Percentiles rank a stretch among this genome's conserved stretches.
These are phyloP conservation scores for Plasmodium yoelii DNA, from an alignment of 169 alveolate genomes.

Conservation along the genomic window DNA sequence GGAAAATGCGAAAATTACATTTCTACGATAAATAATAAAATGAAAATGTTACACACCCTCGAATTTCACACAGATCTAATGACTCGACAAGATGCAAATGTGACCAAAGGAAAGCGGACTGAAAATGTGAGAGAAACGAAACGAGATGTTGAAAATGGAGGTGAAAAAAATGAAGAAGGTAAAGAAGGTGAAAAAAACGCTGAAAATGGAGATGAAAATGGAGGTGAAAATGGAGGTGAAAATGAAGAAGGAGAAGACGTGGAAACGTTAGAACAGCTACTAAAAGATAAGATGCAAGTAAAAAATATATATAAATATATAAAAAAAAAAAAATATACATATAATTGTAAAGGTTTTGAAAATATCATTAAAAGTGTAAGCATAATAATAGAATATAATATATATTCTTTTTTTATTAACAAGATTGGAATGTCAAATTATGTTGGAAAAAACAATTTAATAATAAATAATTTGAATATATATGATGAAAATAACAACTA, in stretches of 20 bases:
- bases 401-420: slow-evolving; percentile 55
- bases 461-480: background rate
- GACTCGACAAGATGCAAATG: no score
- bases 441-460: slow-evolving; percentile 5
- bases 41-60: background rate
- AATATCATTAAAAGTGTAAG: slow-evolving; percentile 45
- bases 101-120: no score
- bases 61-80: no score
- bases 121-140: no score
- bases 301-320: slow-evolving; percentile 6
- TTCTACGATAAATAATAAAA: background rate
- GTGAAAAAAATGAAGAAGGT: background rate
- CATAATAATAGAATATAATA: slow-evolving; percentile 21
- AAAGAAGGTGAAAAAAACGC: no score
- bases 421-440: slow-evolving; percentile 22
- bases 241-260: background rate
- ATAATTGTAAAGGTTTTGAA: slow-evolving; percentile 21
- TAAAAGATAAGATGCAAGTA: slow-evolving; percentile 2
- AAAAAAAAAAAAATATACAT: background rate
- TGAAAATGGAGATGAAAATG: no score
- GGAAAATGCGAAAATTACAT: background rate
- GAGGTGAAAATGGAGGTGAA: background rate
- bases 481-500: no score
- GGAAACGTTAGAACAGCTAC: background rate
- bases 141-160: background rate